These are phyloP conservation scores for Oryza glumipatula DNA, from an alignment of 176 grass and related monocot genomes.

Conservation along the genomic window DNA sequence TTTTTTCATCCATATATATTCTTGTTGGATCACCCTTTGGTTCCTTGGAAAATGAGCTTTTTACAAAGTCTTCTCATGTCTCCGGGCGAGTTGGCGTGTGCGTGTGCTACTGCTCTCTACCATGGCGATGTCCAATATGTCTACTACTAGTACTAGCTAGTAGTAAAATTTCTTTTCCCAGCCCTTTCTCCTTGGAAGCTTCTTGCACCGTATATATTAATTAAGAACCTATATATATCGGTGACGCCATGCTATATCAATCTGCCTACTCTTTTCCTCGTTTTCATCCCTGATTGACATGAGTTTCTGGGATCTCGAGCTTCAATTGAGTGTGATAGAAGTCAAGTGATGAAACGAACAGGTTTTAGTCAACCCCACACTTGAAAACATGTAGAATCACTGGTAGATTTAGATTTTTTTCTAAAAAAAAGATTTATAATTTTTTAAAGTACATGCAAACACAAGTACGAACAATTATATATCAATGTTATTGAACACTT, in stretches of 20 bases:
- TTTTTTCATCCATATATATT: not conserved
- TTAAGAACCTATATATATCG: conserved; percentile 27
- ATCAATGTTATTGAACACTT: no score
- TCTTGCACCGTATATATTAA: not conserved
- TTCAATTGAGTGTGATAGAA: conserved; percentile 27
- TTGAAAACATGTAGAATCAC: not conserved
- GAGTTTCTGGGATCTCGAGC: conserved; percentile 49
- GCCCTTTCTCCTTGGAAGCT: conserved; percentile 41
- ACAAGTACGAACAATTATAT: no score
- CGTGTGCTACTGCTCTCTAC: not conserved
- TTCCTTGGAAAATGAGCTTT: conserved; percentile 26
- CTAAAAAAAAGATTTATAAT: no score
- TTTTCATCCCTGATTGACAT: conserved; percentile 49
- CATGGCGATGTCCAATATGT: conserved; percentile 17
- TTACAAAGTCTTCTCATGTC: not conserved
- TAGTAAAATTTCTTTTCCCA: not conserved
- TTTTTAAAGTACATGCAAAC: no score
- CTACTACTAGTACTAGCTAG: not conserved
- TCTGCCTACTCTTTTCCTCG: conserved; percentile 15
- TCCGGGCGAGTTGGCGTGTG: conserved; percentile 1
- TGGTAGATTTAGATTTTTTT: no score
- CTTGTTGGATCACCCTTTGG: not conserved
- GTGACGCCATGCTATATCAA: conserved; percentile 16
- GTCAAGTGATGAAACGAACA: conserved; percentile 8
- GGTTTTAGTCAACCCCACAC: conserved; percentile 4